Evolutionary conservation across 352 stramenopile genomes (phyloP), one percentile per base, ranked within the genome.

Genomic region (Pelagophyceae sp.): DNA sequence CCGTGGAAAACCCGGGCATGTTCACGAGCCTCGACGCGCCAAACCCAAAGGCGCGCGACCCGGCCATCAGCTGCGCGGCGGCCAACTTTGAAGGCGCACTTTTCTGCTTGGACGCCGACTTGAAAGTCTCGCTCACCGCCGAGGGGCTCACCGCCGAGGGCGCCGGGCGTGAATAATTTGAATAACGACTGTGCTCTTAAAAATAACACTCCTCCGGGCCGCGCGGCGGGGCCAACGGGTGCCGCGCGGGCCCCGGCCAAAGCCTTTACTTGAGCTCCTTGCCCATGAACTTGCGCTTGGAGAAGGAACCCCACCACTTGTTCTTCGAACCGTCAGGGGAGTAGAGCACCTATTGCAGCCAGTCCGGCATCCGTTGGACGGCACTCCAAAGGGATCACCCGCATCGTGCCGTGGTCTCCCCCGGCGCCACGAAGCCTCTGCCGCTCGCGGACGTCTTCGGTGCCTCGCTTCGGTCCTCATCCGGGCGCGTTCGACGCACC

Each of bases 281-380:
- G 87, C 94, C 94, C 92, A 96, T 96, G 80, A 96, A 96, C 85
- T 95, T 95, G 84, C 89, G 85, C 87, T 96, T 96, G 78, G 89
- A 85, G 78, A 96, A 96, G 51, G 93, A 81, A 88, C 93, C 94
- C 92, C 92, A 96, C 90, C 92, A 96, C 86, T 96, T 96, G 88
- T 92, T 96, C 78, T 90, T 88, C 77, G 85, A 82, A 76, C 87
- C 89, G 78, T 95, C 90, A 31, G 80, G 82, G 38, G 78, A 65
- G 76, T 90, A 96, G 23, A 96, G 86, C 54, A 90, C n/a, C n/a
- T n/a, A n/a, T n/a, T n/a, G n/a, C n/a, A n/a, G n/a, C n/a, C n/a
- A n/a, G n/a, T n/a, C n/a, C n/a, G n/a, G n/a, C n/a, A n/a, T n/a
- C n/a, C n/a, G n/a, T n/a, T n/a, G n/a, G n/a, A n/a, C n/a, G n/a